phyloP scores from a whole-genome alignment of 306 rosid species.

The Prunus mume region DNA sequence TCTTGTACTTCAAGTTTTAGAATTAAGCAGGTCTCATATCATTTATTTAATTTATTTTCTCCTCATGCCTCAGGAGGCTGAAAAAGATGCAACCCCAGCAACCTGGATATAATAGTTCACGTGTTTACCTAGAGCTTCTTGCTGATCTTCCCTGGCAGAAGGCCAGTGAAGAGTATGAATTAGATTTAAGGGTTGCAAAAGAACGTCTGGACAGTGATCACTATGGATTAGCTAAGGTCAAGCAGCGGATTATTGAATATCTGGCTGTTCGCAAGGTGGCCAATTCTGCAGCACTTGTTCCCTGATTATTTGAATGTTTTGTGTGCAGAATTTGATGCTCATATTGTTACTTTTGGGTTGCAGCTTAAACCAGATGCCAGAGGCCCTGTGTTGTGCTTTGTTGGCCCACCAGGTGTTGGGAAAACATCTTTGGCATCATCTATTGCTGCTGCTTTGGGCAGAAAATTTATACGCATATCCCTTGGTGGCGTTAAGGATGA shows the following conservation, averaged over 20 bases:
- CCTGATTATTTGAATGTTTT: constrained; percentile 5
- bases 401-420: constrained; percentile 99
- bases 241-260: constrained; percentile 93
- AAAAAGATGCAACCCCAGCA: constrained; percentile 99
- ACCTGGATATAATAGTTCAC: constrained; percentile 93
- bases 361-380: constrained; percentile 99
- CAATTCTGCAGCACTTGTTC: constrained; percentile 11
- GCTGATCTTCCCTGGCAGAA: constrained; percentile 96
- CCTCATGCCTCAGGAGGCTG: constrained; percentile 66
- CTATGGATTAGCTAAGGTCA: constrained; percentile 88
- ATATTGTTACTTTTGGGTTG: constrained; percentile 25
- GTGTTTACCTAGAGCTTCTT: constrained; percentile 91
- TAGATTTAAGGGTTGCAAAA: constrained; percentile 83
- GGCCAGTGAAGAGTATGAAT: constrained; percentile 71
- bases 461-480: constrained; percentile 87
- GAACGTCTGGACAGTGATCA: constrained; percentile 90
- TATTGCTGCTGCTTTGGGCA: constrained; percentile 87
- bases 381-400: constrained; percentile 98
- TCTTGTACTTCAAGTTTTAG: neutral
- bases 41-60: constrained; percentile 10
- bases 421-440: constrained; percentile 97
- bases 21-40: constrained; percentile 16
- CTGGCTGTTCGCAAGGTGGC: constrained; percentile 95
- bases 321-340: constrained; percentile 30
- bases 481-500: constrained; percentile 99